Evolutionary conservation across 2,329 filamentous ascomycete species (phyloP).

Genomic region (Aspergillus sp.): DNA sequence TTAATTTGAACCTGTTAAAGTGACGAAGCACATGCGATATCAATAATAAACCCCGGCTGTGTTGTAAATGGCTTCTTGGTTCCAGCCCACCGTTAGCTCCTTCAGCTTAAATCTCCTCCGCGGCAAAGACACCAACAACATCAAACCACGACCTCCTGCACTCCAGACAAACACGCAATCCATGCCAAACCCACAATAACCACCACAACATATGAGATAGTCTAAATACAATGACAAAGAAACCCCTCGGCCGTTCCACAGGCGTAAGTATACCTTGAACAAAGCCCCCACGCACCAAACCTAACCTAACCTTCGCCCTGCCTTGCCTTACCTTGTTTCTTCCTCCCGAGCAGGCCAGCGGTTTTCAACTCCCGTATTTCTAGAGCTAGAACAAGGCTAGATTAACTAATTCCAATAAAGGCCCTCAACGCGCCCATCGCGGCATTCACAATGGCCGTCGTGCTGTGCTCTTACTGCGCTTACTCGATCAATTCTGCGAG

Average conservation of each 20-base stretch:
- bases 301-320: too few species aligned
- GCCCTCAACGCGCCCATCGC: slow-evolving; percentile 61
- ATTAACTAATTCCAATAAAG: slow-evolving; percentile 28
- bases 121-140: not conserved
- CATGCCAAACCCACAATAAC: not conserved
- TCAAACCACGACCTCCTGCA: not conserved
- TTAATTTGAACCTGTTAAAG: not conserved
- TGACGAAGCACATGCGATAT: not conserved
- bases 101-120: not conserved
- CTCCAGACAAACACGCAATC: not conserved
- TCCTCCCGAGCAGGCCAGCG: not conserved
- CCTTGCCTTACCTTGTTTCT: not conserved
- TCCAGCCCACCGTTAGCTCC: not conserved
- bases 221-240: slow-evolving; percentile 16
- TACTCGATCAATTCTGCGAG: slow-evolving; percentile 67
- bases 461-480: slow-evolving; percentile 62
- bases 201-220: not conserved
- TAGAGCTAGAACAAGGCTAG: too few species aligned
- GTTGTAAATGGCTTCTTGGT: not conserved
- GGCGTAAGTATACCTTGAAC: slow-evolving; percentile 18
- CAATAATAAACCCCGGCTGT: not conserved
- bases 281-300: too few species aligned
- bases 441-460: slow-evolving; percentile 61
- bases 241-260: slow-evolving; percentile 20
- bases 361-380: not conserved